phyloP scores from a whole-genome alignment of 2,329 filamentous ascomycete species.

The Aspergillus neotritici region DNA sequence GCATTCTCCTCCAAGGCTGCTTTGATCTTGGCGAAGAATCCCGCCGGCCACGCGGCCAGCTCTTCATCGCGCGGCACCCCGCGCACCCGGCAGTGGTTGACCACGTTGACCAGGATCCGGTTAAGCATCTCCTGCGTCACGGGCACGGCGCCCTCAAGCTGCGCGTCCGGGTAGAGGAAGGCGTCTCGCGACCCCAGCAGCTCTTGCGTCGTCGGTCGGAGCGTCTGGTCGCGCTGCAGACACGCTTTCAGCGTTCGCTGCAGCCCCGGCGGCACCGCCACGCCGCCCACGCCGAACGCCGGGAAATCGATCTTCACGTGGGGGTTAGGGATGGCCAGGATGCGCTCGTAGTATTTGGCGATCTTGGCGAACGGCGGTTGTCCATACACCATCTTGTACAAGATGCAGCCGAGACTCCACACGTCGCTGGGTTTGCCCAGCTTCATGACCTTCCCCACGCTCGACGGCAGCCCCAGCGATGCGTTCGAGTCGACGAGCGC shows the following conservation, averaged over 20 bases:
- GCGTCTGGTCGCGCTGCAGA: constrained; percentile 52
- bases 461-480: constrained; percentile 44
- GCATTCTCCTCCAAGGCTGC: constrained; percentile 39
- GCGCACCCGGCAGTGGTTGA: constrained; percentile 54
- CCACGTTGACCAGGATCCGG: constrained; percentile 55
- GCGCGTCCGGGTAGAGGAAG: constrained; percentile 54
- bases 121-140: constrained; percentile 55
- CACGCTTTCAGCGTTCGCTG: constrained; percentile 53
- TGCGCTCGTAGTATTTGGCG: constrained; percentile 75
- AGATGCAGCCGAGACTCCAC: constrained; percentile 91
- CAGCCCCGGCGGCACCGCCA: constrained; percentile 50
- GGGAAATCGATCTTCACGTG: constrained; percentile 46
- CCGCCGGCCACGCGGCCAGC: constrained; percentile 43
- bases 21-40: constrained; percentile 45
- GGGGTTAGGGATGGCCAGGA: constrained; percentile 51
- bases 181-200: constrained; percentile 52
- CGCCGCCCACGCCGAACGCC: constrained; percentile 41
- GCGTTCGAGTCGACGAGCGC: constrained; percentile 83
- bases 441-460: constrained; percentile 72
- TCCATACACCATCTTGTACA: constrained; percentile 99
- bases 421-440: constrained; percentile 93
- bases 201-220: constrained; percentile 53
- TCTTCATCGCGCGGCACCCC: constrained; percentile 54
- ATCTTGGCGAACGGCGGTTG: constrained; percentile 93
- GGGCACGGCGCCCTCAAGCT: constrained; percentile 41